Base-by-base conservation (phyloP, 371 early-diverging fungal genomes). In the Quaeritorhiza haematococci region DNA sequence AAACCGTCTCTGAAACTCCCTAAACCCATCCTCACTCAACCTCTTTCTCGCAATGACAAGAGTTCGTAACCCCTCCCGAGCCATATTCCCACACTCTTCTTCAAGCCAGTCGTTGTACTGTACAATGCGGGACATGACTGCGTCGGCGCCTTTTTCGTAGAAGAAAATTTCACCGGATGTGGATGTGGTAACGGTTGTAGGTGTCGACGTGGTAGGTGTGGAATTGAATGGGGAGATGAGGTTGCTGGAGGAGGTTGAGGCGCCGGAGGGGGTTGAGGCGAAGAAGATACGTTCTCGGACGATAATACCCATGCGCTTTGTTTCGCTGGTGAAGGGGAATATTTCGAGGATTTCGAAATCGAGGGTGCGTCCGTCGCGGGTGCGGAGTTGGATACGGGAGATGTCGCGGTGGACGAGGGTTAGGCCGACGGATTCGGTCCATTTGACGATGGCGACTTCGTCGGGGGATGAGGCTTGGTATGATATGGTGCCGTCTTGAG, bases 381-480 rank as follows among this genome's bases (percentile, higher is more conserved):
- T 76, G 49, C 83, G 84, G 38, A 93, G 56, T n/a, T 80, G 79
- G 27, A 94, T 86, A n/a, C 79, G 73, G 38, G 71, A 69, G 19
- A 88, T 75, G 55, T 90, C 88, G 38, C 98, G 84, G 30, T 76
- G 74, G 2, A 89, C 79, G 27, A 98, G 71, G 1, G 86, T 78
- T 30, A 99, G 64, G 5, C 99, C 99, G 53, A 98, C 87, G 19
- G 76, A 72, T 57, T 91, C 91, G 13, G 94, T 90, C 95, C 94
- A 99, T 60, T 89, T 83, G 17, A 99, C 97, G 56, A 99, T 96
- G 0, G 99, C 99, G 2, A 98, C 87, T 71, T 99, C 99, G 74
- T 99, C 99, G 6, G 99, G 99, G 30, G 94, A 93, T n/a, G 96
- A 89, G 0, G 99, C 98, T 71, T 98, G 98, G 66, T 97, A 98